Base-by-base conservation (phyloP, 805 yeast genomes). In the Ogataea haglerorum region DNA sequence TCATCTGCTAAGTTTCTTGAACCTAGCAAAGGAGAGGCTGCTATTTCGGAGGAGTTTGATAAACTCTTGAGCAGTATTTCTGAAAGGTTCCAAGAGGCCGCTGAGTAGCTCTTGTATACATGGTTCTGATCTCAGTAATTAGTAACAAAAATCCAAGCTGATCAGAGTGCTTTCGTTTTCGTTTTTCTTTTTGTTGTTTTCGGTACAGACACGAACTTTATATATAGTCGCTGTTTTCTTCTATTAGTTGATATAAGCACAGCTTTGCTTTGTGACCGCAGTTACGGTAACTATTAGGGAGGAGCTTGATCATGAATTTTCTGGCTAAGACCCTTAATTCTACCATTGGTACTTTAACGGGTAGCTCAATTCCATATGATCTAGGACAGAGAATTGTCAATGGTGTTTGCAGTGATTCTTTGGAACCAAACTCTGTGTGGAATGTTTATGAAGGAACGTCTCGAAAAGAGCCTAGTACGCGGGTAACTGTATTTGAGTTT, bases 1-100 rank as follows among this genome's bases (percentile, higher is more conserved):
- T 85, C 97, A 5, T 85, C 96, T 22, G 82, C 96, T 55, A 93
- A 93, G 73, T 93, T 93, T 75, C 83, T 85, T 64, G 96, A 91
- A 72, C 99, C 99, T 57, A 77, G 88, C 54, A 79, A 80, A 56
- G 99, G 99, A 60, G 80, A 87, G 70, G 76, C 72, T 45, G 93
- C 76, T 60, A 83, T 84, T 52, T 75, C 74, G 53, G 77, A 69
- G 53, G 89, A 86, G 65, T 91, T 88, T 67, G 85, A 79, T 52
- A 81, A 79, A 56, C 76, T 93, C 58, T 71, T 85, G 58, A 65
- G 79, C 40, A 76, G 70, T 56, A 87, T 93, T 58, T 76, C 85
- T 53, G 98, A 93, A 64, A 81, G 86, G 68, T 93, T 93, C 69
- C 91, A 95, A 48, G 97, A 91, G 67, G 95, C 96, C 24, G 78